Conservation (phyloP, 2,329 filamentous ascomycete genomes). For the Zasmidium angulare region DNA sequence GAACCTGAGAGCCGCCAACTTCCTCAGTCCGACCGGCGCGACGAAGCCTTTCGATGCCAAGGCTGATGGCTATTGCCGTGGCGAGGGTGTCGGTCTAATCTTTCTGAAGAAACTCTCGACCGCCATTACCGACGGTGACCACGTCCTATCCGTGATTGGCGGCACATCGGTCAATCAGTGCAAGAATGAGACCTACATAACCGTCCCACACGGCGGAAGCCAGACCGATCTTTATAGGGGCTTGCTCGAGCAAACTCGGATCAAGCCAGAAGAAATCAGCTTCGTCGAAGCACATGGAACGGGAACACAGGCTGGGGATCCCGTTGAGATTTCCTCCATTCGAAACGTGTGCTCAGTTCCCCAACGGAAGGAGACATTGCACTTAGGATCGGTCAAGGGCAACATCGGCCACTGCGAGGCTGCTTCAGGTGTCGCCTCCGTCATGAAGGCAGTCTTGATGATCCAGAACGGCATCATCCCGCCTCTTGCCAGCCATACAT, state of each 20-base stretch:
- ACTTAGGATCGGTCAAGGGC: slow-evolving; percentile 35
- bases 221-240: slow-evolving; percentile 8
- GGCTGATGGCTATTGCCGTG: slow-evolving; percentile 36
- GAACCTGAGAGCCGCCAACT: slow-evolving; percentile 38
- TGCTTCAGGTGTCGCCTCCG: slow-evolving; percentile 31
- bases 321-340: slow-evolving; percentile 12
- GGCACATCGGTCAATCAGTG: slow-evolving; percentile 29
- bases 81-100: slow-evolving; percentile 27
- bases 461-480: slow-evolving; percentile 34
- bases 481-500: slow-evolving; percentile 21
- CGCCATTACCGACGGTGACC: slow-evolving; percentile 33
- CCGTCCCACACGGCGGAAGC: slow-evolving; percentile 9
- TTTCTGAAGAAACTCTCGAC: slow-evolving; percentile 33
- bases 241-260: slow-evolving; percentile 11
- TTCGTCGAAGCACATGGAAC: slow-evolving; percentile 19
- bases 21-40: slow-evolving; percentile 46
- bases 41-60: slow-evolving; percentile 43
- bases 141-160: slow-evolving; percentile 30
- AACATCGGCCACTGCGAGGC: slow-evolving; percentile 40
- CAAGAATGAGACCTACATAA: slow-evolving; percentile 29
- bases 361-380: slow-evolving; percentile 12
- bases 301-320: slow-evolving; percentile 15
- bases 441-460: slow-evolving; percentile 40
- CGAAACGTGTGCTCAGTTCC: background rate
- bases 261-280: slow-evolving; percentile 5